Conservation (phyloP, 257 asterid species). For the Fraxinus anomala region DNA sequence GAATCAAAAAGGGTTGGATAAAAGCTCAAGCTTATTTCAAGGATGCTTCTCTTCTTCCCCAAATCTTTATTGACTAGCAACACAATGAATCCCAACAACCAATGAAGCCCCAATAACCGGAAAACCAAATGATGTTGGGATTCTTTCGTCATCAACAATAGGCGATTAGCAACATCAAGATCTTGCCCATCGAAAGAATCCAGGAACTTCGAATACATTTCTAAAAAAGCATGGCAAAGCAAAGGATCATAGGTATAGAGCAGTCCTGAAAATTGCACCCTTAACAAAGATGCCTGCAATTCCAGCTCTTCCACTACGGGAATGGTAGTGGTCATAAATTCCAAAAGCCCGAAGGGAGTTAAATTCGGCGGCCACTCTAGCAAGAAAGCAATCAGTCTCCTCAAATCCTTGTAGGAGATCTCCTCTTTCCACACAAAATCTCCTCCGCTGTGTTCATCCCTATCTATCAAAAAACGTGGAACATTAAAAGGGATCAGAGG, state of each 20-base stretch:
- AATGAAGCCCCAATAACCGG: conserved; percentile 74
- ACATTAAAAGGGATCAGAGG: conserved; percentile 77
- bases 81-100: conserved; percentile 71
- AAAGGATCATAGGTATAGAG: conserved; percentile 76
- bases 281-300: conserved; percentile 82
- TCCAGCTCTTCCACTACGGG: conserved; percentile 78
- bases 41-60: conserved; percentile 47
- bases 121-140: conserved; percentile 66
- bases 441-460: conserved; percentile 28
- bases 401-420: conserved; percentile 61
- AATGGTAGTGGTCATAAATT: conserved; percentile 61
- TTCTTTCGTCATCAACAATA: conserved; percentile 69
- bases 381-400: conserved; percentile 77
- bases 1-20: conserved; percentile 80
- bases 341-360: conserved; percentile 73
- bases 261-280: conserved; percentile 85
- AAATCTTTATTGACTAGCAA: conserved; percentile 51
- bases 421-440: conserved; percentile 55
- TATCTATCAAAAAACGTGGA: conserved; percentile 54
- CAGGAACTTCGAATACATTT: conserved; percentile 54
- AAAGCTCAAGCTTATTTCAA: conserved; percentile 69
- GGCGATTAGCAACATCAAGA: conserved; percentile 60
- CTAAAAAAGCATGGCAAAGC: conserved; percentile 76
- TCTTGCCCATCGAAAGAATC: conserved; percentile 78
- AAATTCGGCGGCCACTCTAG: conserved; percentile 73